A percentile compares a stretch with the other conserved stretches of the same genome.
phyloP scores from a whole-genome alignment of 2,329 filamentous ascomycete genomes.

The Phialophora tarda region DNA sequence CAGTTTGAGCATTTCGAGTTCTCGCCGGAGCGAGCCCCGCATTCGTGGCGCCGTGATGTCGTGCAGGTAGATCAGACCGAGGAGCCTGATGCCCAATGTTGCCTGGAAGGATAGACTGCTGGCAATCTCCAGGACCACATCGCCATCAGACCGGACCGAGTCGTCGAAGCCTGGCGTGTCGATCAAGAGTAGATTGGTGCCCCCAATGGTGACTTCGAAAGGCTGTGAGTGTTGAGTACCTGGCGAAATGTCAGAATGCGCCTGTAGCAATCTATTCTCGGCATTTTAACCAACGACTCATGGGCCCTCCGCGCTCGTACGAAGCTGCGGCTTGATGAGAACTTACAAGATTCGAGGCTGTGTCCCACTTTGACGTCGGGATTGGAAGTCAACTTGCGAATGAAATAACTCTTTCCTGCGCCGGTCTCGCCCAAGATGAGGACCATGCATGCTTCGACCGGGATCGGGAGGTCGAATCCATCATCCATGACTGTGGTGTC shows the following conservation, averaged over 20 bases:
- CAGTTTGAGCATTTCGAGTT: not conserved
- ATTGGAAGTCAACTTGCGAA: not conserved
- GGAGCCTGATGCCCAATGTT: not conserved
- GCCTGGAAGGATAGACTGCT: not conserved
- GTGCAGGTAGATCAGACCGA: not conserved
- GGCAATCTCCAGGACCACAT: conserved; percentile 1
- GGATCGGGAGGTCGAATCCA: not conserved
- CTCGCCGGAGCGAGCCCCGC: not conserved
- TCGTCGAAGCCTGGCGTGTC: not conserved
- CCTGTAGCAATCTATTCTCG: not conserved
- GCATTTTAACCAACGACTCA: too few species aligned
- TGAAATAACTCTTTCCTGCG: not conserved
- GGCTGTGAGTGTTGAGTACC: not conserved
- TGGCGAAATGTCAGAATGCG: not conserved
- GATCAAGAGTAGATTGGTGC: conserved; percentile 1
- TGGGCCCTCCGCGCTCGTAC: too few species aligned
- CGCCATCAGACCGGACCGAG: not conserved
- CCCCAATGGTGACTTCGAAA: not conserved
- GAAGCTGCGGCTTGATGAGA: too few species aligned
- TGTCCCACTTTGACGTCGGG: conserved; percentile 1
- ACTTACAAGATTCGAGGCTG: not conserved
- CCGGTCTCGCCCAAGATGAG: not conserved
- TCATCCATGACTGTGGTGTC: not conserved
- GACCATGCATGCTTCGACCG: not conserved
- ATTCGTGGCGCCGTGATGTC: conserved; percentile 1